Evolutionary conservation across 352 stramenopile genomes (phyloP), one percentile per base, ranked within the genome.

Genomic region (Thalassiosira sp.): DNA sequence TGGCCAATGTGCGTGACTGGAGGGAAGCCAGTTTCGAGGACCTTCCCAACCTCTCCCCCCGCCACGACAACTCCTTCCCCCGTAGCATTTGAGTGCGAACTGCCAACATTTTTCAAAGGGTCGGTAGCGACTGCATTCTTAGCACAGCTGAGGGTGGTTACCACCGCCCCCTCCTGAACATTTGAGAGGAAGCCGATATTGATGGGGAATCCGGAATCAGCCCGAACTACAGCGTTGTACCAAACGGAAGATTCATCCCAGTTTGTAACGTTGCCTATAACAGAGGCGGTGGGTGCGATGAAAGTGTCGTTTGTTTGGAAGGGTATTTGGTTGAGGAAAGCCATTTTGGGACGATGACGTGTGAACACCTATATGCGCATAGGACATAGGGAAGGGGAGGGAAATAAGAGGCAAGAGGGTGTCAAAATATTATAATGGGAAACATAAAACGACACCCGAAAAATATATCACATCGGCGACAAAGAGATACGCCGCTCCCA

Each of bases 291-390:
- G 16, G 88, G 88, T 22, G 88, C 88, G 22, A 94, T 86, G 54
- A 92, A 94, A 1, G 86, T 91, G 60, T 94, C 89, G 70, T 92
- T 94, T 3, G 86, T 91, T 75, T 85, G 37, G 54, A 91, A 90
- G 11, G 89, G 87, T 11, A 76, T 79, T 42, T 82, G 58, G 48
- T 81, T 87, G 6, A 85, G 46, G 43, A 93, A 90, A 15, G 68
- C 84, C 85, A 94, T 91, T 35, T 80, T 82, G 1, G 89, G 89
- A 20, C 89, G 85, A 60, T 91, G 89, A 33, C 84, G 78, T 56
- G 86, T 89, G 62, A 91, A 88, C 28, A 93, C 79, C 86, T 91
- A 54, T 46, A 67, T 53, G 24, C 13, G 33, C n/a, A 35, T 18
- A 11, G 20, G 24, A 13, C 57, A 7, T 31, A 7, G 22, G 24